A percentile compares a stretch with the other conserved stretches of the same genome.
phyloP scores from a whole-genome alignment of 2,329 filamentous ascomycete genomes.

The Penicillium sp. region DNA sequence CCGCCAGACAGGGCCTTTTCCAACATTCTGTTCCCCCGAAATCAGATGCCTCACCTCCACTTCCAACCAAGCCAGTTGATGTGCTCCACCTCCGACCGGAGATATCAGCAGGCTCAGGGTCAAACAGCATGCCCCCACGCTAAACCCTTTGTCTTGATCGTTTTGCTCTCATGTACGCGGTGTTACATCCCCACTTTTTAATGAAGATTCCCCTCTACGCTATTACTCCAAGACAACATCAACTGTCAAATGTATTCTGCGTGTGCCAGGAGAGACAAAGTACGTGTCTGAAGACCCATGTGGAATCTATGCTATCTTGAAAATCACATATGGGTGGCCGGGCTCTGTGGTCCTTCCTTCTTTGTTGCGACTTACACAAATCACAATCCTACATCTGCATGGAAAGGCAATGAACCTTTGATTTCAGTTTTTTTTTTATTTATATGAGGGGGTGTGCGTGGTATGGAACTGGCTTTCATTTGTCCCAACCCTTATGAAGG shows the following conservation, averaged over 20 bases:
- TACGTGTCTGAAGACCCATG: background rate
- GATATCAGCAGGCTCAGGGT: conserved; percentile 28
- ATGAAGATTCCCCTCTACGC: conserved; percentile 17
- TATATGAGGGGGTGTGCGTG: conserved; percentile 10
- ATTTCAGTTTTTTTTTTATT: background rate
- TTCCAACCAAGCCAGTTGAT: conserved; percentile 31
- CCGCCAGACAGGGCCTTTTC: conserved; percentile 36
- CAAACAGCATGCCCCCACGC: conserved; percentile 34
- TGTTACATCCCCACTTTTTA: conserved; percentile 10
- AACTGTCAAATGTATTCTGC: conserved; percentile 16
- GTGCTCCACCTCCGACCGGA: conserved; percentile 30
- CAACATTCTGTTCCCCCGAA: conserved; percentile 27
- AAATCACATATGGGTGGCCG: conserved; percentile 17
- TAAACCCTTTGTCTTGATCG: conserved; percentile 13
- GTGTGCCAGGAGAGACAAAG: conserved; percentile 8
- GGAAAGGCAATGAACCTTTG: conserved; percentile 7
- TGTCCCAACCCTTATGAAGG: conserved; percentile 1
- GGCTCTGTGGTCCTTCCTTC: background rate
- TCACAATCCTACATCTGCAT: conserved; percentile 13
- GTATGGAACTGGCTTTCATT: conserved; percentile 5
- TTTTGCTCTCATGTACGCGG: background rate
- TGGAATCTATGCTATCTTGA: background rate
- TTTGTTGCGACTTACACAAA: conserved; percentile 3
- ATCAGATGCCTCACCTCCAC: conserved; percentile 31
- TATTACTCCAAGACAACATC: conserved; percentile 4